These are phyloP conservation scores for Cryptosporidium sp. DNA, from an alignment of 169 alveolate genomes.

Conservation along the genomic window DNA sequence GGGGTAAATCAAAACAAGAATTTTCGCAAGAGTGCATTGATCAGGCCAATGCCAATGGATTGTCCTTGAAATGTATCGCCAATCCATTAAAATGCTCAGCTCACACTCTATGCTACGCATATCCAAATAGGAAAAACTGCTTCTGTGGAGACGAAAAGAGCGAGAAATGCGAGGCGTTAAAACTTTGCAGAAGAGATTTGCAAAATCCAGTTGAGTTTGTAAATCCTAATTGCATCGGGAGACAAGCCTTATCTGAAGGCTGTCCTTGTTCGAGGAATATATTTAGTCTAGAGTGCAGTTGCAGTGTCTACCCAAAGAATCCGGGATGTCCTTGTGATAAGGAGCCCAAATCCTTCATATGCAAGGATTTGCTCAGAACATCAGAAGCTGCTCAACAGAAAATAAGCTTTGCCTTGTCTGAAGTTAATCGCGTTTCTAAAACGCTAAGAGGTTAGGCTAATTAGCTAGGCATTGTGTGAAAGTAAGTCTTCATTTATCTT, in stretches of 20 bases:
- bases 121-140: conserved; percentile 42
- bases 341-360: conserved; percentile 33
- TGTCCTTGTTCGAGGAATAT: conserved; percentile 71
- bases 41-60: conserved; percentile 29
- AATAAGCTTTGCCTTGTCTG: conserved; percentile 10
- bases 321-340: conserved; percentile 74
- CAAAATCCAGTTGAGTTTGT: not conserved
- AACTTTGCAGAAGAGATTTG: conserved; percentile 42
- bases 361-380: conserved; percentile 50
- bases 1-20: not conserved
- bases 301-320: conserved; percentile 44
- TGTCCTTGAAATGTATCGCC: conserved; percentile 32
- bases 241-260: conserved; percentile 2
- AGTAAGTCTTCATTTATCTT: not conserved
- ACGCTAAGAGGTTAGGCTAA: conserved; percentile 44
- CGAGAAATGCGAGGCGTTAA: conserved; percentile 37
- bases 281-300: conserved; percentile 61
- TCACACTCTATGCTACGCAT: conserved; percentile 39
- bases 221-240: conserved; percentile 50
- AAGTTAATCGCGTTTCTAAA: conserved; percentile 3
- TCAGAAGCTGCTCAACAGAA: conserved; percentile 47
- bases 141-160: conserved; percentile 28
- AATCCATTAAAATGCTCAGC: conserved; percentile 42
- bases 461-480: conserved; percentile 4
- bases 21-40: conserved; percentile 55